A percentile compares a stretch with the other conserved stretches of the same genome.
phyloP scores from a whole-genome alignment of 768 basidiomycete species.

The Sarcomyxa edulis region DNA sequence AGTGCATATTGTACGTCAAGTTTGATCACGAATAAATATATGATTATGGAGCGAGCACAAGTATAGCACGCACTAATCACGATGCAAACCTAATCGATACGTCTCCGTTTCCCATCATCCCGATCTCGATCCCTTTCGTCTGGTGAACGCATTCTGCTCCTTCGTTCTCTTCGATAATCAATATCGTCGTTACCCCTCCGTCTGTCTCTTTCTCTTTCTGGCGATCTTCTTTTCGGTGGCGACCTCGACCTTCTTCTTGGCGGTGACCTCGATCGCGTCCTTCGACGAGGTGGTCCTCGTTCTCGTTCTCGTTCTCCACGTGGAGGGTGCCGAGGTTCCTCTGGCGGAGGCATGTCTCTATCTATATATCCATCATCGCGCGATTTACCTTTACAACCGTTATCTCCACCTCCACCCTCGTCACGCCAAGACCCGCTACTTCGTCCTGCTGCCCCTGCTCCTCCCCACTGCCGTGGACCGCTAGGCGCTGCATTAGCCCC shows the following conservation, averaged over 20 bases:
- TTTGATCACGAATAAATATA: too few species aligned
- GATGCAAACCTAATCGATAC: conserved; percentile 39
- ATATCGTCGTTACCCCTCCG: conserved; percentile 4
- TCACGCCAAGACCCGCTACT: conserved; percentile 29
- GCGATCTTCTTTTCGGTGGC: conserved; percentile 18
- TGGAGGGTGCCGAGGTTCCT: conserved; percentile 18
- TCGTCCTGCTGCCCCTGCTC: conserved; percentile 14
- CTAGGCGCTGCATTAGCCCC: conserved; percentile 26
- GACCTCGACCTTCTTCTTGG: conserved; percentile 27
- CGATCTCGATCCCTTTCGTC: conserved; percentile 18
- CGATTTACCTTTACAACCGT: neutral
- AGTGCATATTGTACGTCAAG: too few species aligned
- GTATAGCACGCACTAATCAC: too few species aligned
- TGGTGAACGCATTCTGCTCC: conserved; percentile 26
- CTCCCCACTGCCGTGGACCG: conserved; percentile 27
- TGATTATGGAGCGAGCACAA: too few species aligned
- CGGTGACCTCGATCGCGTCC: conserved; percentile 15
- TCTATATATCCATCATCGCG: conserved; percentile 11
- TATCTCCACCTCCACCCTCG: conserved; percentile 8
- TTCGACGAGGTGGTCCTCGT: conserved; percentile 14
- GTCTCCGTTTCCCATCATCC: conserved; percentile 48
- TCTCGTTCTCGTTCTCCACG: conserved; percentile 16
- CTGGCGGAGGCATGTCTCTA: conserved; percentile 11
- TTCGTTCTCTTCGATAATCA: conserved; percentile 18
- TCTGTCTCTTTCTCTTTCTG: conserved; percentile 9